These are phyloP conservation scores for Castanopsis chinensis DNA, from an alignment of 306 rosid species.

Conservation along the genomic window DNA sequence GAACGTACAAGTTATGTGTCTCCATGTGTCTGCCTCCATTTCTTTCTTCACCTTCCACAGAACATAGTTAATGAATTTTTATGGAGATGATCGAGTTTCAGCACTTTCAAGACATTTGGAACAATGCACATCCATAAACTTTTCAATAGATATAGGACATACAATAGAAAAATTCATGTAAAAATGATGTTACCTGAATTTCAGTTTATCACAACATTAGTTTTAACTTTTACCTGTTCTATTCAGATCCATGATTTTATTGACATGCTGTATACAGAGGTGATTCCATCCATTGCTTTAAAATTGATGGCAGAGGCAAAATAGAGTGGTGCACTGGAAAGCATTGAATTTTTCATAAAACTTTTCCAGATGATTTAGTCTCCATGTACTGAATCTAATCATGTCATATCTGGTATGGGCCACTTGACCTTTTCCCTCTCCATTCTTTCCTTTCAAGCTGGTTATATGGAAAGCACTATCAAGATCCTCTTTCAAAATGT, in stretches of 20 bases:
- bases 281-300: not conserved
- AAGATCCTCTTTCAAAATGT: not conserved
- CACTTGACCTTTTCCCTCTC: constrained; percentile 4
- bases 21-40: not conserved
- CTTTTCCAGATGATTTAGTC: constrained; percentile 2
- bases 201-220: too few relatives aligned
- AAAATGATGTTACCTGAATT: too few relatives aligned
- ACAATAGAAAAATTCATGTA: rapidly evolving
- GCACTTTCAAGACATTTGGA: too few relatives aligned
- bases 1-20: not conserved
- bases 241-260: too few relatives aligned
- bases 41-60: too few relatives aligned
- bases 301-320: not conserved
- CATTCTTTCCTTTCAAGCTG: not conserved
- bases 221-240: too few relatives aligned
- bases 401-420: constrained; percentile 6
- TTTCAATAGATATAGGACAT: too few relatives aligned
- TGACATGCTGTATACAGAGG: too few relatives aligned
- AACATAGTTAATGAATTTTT: too few relatives aligned
- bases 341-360: not conserved
- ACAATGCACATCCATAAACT: too few relatives aligned
- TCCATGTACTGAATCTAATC: constrained; percentile 9
- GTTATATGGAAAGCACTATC: constrained; percentile 1
- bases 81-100: too few relatives aligned
- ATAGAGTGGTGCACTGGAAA: not conserved